Evolutionary conservation across 2,329 filamentous ascomycete species (phyloP), one percentile per base, ranked within the genome.

Genomic region (Aschersonia sp.): DNA sequence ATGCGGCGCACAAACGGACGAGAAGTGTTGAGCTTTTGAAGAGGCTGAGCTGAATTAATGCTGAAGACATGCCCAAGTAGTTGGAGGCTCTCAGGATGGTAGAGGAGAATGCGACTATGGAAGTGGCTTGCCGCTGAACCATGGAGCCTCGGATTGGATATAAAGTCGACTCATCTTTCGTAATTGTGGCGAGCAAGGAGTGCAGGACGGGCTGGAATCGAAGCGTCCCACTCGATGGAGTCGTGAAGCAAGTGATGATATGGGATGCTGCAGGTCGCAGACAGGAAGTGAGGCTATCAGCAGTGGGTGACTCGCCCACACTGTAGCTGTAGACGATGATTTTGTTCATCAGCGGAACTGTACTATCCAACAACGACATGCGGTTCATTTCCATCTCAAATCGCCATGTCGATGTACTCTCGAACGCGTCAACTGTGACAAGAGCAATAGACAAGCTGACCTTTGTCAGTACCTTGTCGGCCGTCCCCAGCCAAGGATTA

Each of bases 351-450:
- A 83, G 75, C 5, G 73, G 73, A 30, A 86, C 74, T 30, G 95
- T 77, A 41, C 73, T 72, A 14, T 74, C 72, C 49, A 86, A 77
- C 45, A 95, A 74, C 48, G 80, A 70, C 45, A 80, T 76, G 42
- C 83, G 79, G 53, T 89, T 82, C 30, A 80, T 69, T 9, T 79
- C 72, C 1, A 76, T 73, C 6, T 76, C 72, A 60, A 94, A 95
- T 54, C 82, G 83, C 92, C 90, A 98, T 5, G 81, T 87, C 32
- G 80, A 77, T 39, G 84, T 85, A 62, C 84, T 92, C 65, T 94
- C 88, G 54, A 94, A 83, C 6, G 94, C 77, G 58, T 94, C 88
- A 30, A 94, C 75, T 52, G 87, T 73, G 2, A 82, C 81, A 54
- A 84, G 81, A 6, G 83, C 81, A 56, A 90, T 84, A 4, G 82